Base-by-base conservation (phyloP, 1,139 yeast genomes). In the Suhomyces bokatorum region DNA sequence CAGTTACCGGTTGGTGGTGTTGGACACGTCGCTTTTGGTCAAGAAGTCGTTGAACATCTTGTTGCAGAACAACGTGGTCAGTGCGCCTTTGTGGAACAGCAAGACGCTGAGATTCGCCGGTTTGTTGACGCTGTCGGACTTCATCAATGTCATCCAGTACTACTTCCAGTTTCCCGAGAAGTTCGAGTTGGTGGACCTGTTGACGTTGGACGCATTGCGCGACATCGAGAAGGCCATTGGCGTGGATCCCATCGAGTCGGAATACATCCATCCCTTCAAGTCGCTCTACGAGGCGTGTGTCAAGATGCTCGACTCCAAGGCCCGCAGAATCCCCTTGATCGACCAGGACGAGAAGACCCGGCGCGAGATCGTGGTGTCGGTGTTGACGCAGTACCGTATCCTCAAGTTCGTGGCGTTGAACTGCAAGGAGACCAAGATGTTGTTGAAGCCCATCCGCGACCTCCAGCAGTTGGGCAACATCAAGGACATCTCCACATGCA, bases 61-160 rank as follows among this genome's bases (percentile, higher is more conserved):
- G 52, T 73, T 93, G 44, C 99, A 95, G 62, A 95, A 95, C 64
- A 88, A 89, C 60, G 89, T 95, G 57, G 97, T 95, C 28, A 85
- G 95, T 40, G 99, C 99, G 3, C 99, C 99, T 3, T 73, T 95
- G 48, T 95, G 99, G 99, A 88, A 93, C 64, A 86, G 90, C 47
- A 81, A 85, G 59, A 85, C 87, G 6, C 86, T 96, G 16, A 76
- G 88, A 56, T 95, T 93, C 70, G 98, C 98, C 1, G 99, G 99
- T 4, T 77, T 95, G 51, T 73, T 95, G 61, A 93, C 98, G 3
- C 85, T 96, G 27, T 81, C 88, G 36, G 99, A 95, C 69, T 95
- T 91, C 64, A 87, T 93, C 55, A 93, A 93, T 59, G 98, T 93
- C 40, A 89, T 95, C 52, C 97, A 93, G 63, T 93, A 93, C 68